Conservation (phyloP, 306 rosid species). For the Medicago ruthenica region DNA sequence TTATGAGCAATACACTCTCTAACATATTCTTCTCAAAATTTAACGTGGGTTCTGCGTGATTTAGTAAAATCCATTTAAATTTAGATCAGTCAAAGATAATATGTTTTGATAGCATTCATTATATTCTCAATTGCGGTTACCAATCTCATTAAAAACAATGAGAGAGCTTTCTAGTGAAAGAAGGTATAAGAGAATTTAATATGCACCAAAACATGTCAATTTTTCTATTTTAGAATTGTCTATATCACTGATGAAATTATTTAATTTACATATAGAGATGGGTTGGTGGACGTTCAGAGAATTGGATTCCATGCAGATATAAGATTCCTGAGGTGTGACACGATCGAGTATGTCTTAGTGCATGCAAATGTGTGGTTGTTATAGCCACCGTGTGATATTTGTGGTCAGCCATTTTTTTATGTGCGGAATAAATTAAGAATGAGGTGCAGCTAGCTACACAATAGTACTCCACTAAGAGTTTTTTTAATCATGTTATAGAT, state of each 20-base stretch:
- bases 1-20: too few relatives aligned
- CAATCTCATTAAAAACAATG: background rate
- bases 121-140: background rate
- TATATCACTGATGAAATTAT: conserved; percentile 8
- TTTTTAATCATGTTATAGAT: too few relatives aligned
- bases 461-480: conserved; percentile 26
- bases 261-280: conserved; percentile 5
- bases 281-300: conserved; percentile 36
- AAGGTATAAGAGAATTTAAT: background rate
- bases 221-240: background rate
- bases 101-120: too few relatives aligned
- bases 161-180: background rate
- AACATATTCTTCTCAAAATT: too few relatives aligned
- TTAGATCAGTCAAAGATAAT: too few relatives aligned
- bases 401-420: conserved; percentile 43
- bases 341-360: conserved; percentile 41
- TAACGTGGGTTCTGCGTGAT: too few relatives aligned
- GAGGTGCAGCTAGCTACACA: conserved; percentile 49
- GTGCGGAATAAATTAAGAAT: conserved; percentile 65
- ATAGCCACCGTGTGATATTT: conserved; percentile 40
- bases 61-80: too few relatives aligned
- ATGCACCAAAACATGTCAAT: background rate
- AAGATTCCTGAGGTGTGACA: conserved; percentile 51
- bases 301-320: conserved; percentile 54
- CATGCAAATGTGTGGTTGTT: conserved; percentile 57